These are phyloP conservation scores for Nicotiana rustica DNA, from an alignment of 305 asterid species.

Conservation along the genomic window DNA sequence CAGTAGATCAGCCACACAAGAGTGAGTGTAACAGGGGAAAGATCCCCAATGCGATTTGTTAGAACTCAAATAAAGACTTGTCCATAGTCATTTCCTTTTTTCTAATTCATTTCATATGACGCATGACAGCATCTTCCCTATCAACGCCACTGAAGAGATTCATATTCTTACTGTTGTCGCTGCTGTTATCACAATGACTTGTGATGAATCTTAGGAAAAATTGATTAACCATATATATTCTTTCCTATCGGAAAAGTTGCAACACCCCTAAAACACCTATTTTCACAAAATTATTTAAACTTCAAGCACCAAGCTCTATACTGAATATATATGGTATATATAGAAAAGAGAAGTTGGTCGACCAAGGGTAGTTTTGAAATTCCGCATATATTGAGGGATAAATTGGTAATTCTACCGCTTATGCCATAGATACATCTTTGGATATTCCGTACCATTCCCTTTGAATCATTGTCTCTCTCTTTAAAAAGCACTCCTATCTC, in stretches of 20 bases:
- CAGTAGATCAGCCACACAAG: background rate
- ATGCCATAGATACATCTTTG: no score
- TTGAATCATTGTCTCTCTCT: no score
- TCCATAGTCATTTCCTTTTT: background rate
- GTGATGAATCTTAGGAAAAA: background rate
- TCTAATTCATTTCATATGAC: background rate
- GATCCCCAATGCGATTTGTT: background rate
- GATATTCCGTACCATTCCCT: no score
- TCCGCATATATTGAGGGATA: no score
- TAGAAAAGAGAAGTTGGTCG: no score
- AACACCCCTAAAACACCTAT: background rate
- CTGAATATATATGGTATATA: background rate
- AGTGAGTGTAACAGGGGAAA: background rate
- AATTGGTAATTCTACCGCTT: no score
- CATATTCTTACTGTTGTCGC: slow-evolving; percentile 11
- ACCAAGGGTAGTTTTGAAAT: no score
- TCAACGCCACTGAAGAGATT: slow-evolving; percentile 17
- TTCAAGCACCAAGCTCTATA: background rate
- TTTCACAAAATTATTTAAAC: background rate
- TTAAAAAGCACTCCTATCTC: no score
- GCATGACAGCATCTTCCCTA: background rate
- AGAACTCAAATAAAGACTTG: background rate
- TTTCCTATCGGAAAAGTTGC: background rate
- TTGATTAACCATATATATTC: background rate
- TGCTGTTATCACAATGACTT: background rate